Conservation (phyloP, 108 stramenopile species). For the Cyclotella baltica region DNA sequence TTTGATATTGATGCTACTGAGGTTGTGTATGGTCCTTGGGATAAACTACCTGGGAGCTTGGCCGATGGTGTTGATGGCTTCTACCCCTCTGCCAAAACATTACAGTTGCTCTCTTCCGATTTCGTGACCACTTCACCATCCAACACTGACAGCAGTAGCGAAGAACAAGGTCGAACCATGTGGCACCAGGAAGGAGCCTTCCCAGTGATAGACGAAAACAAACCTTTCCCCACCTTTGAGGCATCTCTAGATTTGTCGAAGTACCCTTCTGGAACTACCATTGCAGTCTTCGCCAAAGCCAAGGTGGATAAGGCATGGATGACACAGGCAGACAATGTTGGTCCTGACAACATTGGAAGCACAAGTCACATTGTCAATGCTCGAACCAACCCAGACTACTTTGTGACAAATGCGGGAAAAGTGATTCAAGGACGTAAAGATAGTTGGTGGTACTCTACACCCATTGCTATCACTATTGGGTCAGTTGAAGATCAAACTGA, state of each 20-base stretch:
- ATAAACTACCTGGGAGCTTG: conserved; percentile 39
- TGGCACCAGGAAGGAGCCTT: conserved; percentile 54
- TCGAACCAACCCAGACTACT: conserved; percentile 64
- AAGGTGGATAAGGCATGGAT: conserved; percentile 60
- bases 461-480: conserved; percentile 42
- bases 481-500: conserved; percentile 9
- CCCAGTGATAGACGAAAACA: conserved; percentile 18
- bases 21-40: conserved; percentile 51
- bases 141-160: conserved; percentile 15
- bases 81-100: conserved; percentile 30
- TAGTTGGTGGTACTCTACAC: conserved; percentile 54
- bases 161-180: conserved; percentile 20
- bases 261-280: conserved; percentile 21
- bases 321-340: conserved; percentile 22
- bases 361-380: conserved; percentile 79
- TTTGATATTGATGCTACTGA: conserved; percentile 65
- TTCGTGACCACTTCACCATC: conserved; percentile 6
- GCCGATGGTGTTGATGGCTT: conserved; percentile 30
- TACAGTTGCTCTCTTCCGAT: conserved; percentile 17
- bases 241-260: conserved; percentile 38
- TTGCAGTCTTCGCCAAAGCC: conserved; percentile 56
- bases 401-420: conserved; percentile 49
- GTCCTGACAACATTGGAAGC: conserved; percentile 47
- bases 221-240: conserved; percentile 40
- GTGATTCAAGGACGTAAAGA: conserved; percentile 42